Evolutionary conservation across 495 filamentous ascomycete genomes (phyloP).

Genomic region (Penicillium atrosanguineum): DNA sequence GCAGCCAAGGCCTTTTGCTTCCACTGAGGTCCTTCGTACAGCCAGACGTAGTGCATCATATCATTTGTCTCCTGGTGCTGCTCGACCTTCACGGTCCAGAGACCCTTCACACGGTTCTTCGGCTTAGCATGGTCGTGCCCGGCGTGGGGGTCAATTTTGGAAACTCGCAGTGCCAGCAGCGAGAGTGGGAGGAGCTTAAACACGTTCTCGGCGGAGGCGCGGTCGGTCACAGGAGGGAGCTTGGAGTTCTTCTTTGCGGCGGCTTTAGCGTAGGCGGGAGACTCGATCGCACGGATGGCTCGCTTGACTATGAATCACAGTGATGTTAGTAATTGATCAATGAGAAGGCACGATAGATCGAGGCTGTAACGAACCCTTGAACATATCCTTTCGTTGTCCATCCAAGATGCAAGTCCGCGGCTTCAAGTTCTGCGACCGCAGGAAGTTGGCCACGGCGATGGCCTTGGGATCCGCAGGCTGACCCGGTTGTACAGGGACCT

Average conservation of each 20-base stretch:
- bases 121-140: constrained; percentile 76
- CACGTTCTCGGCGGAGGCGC: constrained; percentile 79
- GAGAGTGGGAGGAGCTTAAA: constrained; percentile 96
- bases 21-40: constrained; percentile 92
- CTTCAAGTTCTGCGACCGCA: constrained; percentile 84
- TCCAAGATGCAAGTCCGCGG: constrained; percentile 88
- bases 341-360: neutral
- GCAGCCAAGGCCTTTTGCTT: constrained; percentile 88
- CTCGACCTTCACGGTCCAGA: constrained; percentile 96
- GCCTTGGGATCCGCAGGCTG: constrained; percentile 81
- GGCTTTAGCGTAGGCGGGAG: constrained; percentile 82
- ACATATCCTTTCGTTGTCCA: constrained; percentile 97
- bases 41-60: constrained; percentile 93
- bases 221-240: constrained; percentile 83
- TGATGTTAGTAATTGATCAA: constrained; percentile 1
- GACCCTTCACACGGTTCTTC: constrained; percentile 87
- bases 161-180: constrained; percentile 89
- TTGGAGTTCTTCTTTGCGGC: constrained; percentile 77
- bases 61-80: constrained; percentile 91
- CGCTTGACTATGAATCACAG: constrained; percentile 74
- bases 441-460: constrained; percentile 84
- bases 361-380: constrained; percentile 62
- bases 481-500: constrained; percentile 60
- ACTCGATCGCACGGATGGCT: constrained; percentile 88
- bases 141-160: constrained; percentile 70